These are phyloP conservation scores for Cercospora beticola DNA, from an alignment of 2,329 filamentous ascomycete species.

Conservation along the genomic window DNA sequence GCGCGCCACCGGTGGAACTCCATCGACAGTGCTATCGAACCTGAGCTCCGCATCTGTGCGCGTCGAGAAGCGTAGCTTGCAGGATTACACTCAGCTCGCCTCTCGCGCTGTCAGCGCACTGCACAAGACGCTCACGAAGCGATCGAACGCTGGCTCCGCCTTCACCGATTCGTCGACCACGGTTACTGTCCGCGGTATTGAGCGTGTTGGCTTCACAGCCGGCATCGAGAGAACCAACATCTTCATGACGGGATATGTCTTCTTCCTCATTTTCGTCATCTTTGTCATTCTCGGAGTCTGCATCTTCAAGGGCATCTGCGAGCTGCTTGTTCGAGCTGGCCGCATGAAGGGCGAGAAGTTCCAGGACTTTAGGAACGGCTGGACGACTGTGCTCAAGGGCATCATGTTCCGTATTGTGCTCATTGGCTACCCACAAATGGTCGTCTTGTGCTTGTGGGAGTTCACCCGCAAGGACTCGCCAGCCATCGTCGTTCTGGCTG, in stretches of 20 bases:
- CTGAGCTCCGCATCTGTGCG: constrained; percentile 77
- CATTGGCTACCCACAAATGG: constrained; percentile 89
- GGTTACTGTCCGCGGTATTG: constrained; percentile 72
- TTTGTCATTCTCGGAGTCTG: constrained; percentile 71
- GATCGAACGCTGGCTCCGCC: constrained; percentile 29
- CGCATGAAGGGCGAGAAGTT: constrained; percentile 86
- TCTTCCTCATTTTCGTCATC: constrained; percentile 82
- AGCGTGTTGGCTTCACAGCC: constrained; percentile 83
- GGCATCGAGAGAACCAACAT: constrained; percentile 87
- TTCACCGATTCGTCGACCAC: constrained; percentile 39
- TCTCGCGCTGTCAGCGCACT: constrained; percentile 53
- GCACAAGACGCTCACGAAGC: constrained; percentile 47
- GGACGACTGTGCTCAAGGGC: constrained; percentile 88
- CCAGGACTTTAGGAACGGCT: constrained; percentile 89
- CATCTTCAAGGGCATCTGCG: constrained; percentile 77
- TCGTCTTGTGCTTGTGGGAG: constrained; percentile 89
- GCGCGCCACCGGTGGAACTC: constrained; percentile 82
- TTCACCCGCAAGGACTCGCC: constrained; percentile 82
- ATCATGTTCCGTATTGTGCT: constrained; percentile 87
- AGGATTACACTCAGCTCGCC: constrained; percentile 47
- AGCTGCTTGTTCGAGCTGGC: constrained; percentile 69
- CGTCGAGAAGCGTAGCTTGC: constrained; percentile 67
- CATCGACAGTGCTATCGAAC: constrained; percentile 73
- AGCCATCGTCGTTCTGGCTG: constrained; percentile 80
- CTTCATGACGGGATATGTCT: constrained; percentile 86